Evolutionary conservation across 2,329 filamentous ascomycete species (phyloP), one percentile per base, ranked within the genome.

Genomic region (Calonectria naviculata): DNA sequence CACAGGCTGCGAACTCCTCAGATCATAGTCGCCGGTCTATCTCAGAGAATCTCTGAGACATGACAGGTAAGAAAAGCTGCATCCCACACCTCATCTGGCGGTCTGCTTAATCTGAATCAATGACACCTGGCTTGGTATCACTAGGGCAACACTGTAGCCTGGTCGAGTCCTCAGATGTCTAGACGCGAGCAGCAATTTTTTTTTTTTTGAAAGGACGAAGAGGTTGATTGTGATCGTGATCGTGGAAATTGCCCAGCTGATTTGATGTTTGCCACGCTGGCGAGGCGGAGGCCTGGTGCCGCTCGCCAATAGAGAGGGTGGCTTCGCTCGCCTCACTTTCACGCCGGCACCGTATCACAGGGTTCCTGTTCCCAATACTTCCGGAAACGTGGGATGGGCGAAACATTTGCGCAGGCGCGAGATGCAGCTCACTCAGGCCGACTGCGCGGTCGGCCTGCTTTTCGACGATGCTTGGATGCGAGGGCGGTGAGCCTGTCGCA

Each of bases 291-390:
- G 67, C 52, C 73, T 69, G 67, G 67, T 62, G 47, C 71, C 71
- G 68, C 68, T 76, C 77, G 67, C 76, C 77, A 78, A 79, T 79
- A 67, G 63, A 68, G 63, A 68, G 67, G 74, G 75, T 75, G 71
- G 73, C 73, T 72, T 76, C 71, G 77, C 73, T 78, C 77, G 77
- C 77, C 77, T 78, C 77, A 78, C 77, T 78, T 78, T 71, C 60
- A 72, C 67, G 69, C 49, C 60, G 65, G 52, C 67, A 52, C 73
- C 56, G 72, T 72, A 76, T 77, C 73, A 71, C 77, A 75, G 72
- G 76, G 77, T 71, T 78, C 70, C 68, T 75, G 56, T 70, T 71
- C 76, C 74, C 76, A 73, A 71, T 70, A 67, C 67, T 68, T 73
- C 75, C 71, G 68, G 61, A 70, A 67, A 71, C 67, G 75, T 76